Evolutionary conservation across 1,139 yeast species (phyloP).

Genomic region (Saccharomycopsis phalli): DNA sequence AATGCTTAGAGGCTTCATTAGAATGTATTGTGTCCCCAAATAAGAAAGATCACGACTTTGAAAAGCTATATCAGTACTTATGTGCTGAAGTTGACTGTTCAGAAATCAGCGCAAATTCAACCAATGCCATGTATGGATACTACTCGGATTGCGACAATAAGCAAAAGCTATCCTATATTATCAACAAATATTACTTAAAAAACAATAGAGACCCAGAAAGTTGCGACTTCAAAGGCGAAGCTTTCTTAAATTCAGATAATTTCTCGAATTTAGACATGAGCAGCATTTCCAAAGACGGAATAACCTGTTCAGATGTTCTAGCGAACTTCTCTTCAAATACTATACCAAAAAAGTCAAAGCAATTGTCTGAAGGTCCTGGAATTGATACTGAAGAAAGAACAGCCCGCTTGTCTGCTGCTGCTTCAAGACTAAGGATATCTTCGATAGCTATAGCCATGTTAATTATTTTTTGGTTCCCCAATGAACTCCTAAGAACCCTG

Average conservation of each 20-base stretch:
- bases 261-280: constrained; percentile 7
- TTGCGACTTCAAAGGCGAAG: constrained; percentile 54
- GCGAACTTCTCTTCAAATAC: no score
- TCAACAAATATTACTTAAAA: constrained; percentile 54
- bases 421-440: no score
- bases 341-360: not conserved
- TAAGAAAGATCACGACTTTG: constrained; percentile 44
- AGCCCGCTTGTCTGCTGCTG: no score
- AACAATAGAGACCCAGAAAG: constrained; percentile 39
- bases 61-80: constrained; percentile 45
- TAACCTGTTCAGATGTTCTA: constrained; percentile 8
- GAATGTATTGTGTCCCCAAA: constrained; percentile 45
- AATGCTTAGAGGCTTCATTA: constrained; percentile 45
- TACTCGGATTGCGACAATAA: constrained; percentile 56
- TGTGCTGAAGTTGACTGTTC: constrained; percentile 45
- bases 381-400: not conserved
- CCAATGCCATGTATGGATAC: constrained; percentile 53
- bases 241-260: constrained; percentile 8
- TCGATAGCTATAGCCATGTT: no score
- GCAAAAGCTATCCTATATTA: constrained; percentile 52
- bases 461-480: constrained; percentile 55
- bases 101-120: constrained; percentile 54
- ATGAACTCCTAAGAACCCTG: constrained; percentile 56
- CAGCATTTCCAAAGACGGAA: constrained; percentile 12
- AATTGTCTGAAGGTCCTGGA: not conserved